Evolutionary conservation across 257 asterid species (phyloP), one percentile per base, ranked within the genome.

Genomic region (Paulownia fortunei): DNA sequence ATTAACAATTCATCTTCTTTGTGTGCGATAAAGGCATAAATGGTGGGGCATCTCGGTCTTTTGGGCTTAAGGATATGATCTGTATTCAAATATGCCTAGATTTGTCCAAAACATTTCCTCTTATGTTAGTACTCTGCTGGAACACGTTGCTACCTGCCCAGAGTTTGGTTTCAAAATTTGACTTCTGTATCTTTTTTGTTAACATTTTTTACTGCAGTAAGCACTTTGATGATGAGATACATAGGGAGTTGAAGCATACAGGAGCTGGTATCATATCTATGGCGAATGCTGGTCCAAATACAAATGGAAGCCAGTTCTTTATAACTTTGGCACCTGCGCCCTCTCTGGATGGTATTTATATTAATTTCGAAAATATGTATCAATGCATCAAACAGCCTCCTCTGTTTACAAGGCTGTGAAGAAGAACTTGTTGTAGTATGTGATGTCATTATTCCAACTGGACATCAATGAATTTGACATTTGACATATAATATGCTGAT

Each of bases 201-300:
- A 1, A 36, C 8, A n/a, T 13, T 30, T 8, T 18, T 56, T 56
- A 52, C 77, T 82, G 87, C 90, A 94, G 99, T 55, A 83, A 92
- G 68, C 96, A 93, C 86, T 96, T 93, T 82, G 99, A 93, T 1
- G 99, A 96, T 61, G 99, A 96, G 90, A 88, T 92, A 61, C 86
- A 72, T 56, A 86, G 89, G 76, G 91, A 93, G 82, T 83, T 96
- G 82, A 96, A 96, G 89, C 98, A 96, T 81, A 93, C 99, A 0
- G 99, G 99, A 72, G 99, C 98, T 73, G 99, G 99, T 52, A 89
- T 96, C 82, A 46, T 96, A 84, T 96, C 97, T 81, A 93, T 93
- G 99, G 99, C 99, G 23, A 93, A 93, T 90, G 99, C 99, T 67
- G 99, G 99, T 72, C 97, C 99, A 10, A 89, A 96, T 82, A 92